Percentiles rank a stretch among this genome's conserved stretches.
These are phyloP conservation scores for Wickerhamomyces strasburgensis DNA, from an alignment of 805 yeast species.

Conservation along the genomic window DNA sequence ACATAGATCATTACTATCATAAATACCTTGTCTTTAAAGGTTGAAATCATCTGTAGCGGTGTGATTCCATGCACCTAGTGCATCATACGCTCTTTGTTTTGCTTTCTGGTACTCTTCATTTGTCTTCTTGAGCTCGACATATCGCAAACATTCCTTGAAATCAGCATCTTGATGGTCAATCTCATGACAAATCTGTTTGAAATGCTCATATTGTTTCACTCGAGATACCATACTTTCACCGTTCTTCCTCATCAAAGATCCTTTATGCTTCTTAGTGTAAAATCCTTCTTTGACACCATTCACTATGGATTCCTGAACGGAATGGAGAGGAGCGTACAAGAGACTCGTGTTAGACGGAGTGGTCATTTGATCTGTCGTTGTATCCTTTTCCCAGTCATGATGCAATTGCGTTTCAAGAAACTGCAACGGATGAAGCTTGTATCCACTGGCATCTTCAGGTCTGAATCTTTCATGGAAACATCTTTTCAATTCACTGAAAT, in stretches of 20 bases:
- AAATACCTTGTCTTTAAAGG: neutral
- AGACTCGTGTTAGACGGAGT: slow-evolving; percentile 27
- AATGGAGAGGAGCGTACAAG: slow-evolving; percentile 21
- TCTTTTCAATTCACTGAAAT: slow-evolving; percentile 10
- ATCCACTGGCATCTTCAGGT: neutral
- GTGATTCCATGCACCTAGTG: slow-evolving; percentile 42
- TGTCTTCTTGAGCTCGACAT: slow-evolving; percentile 29
- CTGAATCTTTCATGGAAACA: slow-evolving; percentile 16
- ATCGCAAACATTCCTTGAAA: slow-evolving; percentile 15
- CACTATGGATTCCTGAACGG: slow-evolving; percentile 32
- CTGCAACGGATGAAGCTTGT: slow-evolving; percentile 1
- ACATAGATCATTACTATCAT: neutral
- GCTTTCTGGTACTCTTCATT: slow-evolving; percentile 25
- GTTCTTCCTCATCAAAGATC: slow-evolving; percentile 35
- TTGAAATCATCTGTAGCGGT: slow-evolving; percentile 41
- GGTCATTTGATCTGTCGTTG: neutral
- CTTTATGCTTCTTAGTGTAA: slow-evolving; percentile 34
- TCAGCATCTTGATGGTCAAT: too few relatives aligned
- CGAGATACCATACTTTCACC: slow-evolving; percentile 39
- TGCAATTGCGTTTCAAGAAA: slow-evolving; percentile 6
- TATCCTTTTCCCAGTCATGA: slow-evolving; percentile 14
- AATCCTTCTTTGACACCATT: slow-evolving; percentile 62
- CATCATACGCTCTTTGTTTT: slow-evolving; percentile 27
- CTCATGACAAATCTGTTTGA: slow-evolving; percentile 18
- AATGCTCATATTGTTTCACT: slow-evolving; percentile 17